Evolutionary conservation across 257 asterid genomes (phyloP).

Genomic region (Petrea volubilis): DNA sequence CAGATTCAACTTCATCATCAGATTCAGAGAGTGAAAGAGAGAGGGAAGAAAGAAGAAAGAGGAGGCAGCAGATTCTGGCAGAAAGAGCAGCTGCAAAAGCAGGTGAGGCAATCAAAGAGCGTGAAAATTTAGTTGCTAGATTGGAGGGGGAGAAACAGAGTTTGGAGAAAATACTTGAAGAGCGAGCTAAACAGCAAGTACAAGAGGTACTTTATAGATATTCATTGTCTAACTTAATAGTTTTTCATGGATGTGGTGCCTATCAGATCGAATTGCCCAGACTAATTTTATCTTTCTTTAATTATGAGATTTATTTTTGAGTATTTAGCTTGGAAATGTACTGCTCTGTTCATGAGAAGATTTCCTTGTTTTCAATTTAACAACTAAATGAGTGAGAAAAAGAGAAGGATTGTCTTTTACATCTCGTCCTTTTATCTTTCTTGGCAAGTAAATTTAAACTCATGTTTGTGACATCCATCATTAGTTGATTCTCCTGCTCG

Average conservation of each 20-base stretch:
- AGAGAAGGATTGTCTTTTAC: not conserved
- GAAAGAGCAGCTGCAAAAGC: conserved; percentile 95
- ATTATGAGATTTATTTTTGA: not conserved
- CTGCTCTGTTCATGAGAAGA: conserved; percentile 1
- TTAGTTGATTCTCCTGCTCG: conserved; percentile 13
- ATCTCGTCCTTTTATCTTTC: conserved; percentile 2
- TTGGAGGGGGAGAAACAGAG: conserved; percentile 98
- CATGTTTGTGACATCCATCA: not conserved
- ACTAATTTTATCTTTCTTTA: not conserved
- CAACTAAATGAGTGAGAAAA: not conserved
- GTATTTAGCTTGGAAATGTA: not conserved
- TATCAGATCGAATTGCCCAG: not conserved
- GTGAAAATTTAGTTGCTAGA: conserved; percentile 82
- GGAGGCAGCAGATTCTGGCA: conserved; percentile 83
- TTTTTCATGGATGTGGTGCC: conserved; percentile 13
- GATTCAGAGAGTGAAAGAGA: conserved; percentile 89
- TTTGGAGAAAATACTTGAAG: conserved; percentile 92
- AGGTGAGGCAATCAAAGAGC: conserved; percentile 79
- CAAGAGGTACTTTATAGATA: conserved; percentile 62
- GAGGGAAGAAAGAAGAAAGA: conserved; percentile 84
- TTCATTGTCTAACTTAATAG: not conserved
- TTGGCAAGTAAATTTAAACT: conserved; percentile 10
- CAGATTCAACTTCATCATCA: conserved; percentile 71
- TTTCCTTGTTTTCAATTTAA: not conserved
- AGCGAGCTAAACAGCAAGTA: conserved; percentile 83